A percentile compares a stretch with the other conserved stretches of the same genome.
Conservation (phyloP, 306 rosid genomes). For the Lupinus albus region DNA sequence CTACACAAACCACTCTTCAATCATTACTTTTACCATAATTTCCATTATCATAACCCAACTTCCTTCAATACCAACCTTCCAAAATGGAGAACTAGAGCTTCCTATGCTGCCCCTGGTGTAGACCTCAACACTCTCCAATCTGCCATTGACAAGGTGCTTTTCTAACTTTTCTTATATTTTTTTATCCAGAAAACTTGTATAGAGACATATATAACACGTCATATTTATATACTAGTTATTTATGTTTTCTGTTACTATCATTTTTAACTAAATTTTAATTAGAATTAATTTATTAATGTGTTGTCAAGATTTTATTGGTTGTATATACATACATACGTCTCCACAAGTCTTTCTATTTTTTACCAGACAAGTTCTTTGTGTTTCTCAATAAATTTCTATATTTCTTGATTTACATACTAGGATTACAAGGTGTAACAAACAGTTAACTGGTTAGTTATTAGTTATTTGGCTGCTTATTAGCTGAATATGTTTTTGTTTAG, state of each 20-base stretch:
- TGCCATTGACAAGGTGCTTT: constrained; percentile 72
- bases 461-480: not conserved
- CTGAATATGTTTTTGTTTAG: no score
- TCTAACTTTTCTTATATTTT: no score
- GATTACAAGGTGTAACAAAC: not conserved
- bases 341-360: no score
- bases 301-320: no score
- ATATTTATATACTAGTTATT: no score
- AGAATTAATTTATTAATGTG: no score
- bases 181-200: no score
- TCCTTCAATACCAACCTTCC: constrained; percentile 20
- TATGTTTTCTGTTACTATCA: no score
- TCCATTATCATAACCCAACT: not conserved
- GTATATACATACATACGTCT: no score
- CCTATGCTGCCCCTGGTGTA: constrained; percentile 76
- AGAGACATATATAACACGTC: no score
- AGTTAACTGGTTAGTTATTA: not conserved
- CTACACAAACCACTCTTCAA: constrained; percentile 28
- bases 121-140: constrained; percentile 75
- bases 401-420: not conserved
- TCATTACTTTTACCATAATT: constrained; percentile 1
- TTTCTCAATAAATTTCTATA: not conserved
- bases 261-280: no score
- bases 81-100: constrained; percentile 53
- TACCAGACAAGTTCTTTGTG: no score